phyloP scores from a whole-genome alignment of 371 early-diverging fungal species.

The Zychaea mexicana region DNA sequence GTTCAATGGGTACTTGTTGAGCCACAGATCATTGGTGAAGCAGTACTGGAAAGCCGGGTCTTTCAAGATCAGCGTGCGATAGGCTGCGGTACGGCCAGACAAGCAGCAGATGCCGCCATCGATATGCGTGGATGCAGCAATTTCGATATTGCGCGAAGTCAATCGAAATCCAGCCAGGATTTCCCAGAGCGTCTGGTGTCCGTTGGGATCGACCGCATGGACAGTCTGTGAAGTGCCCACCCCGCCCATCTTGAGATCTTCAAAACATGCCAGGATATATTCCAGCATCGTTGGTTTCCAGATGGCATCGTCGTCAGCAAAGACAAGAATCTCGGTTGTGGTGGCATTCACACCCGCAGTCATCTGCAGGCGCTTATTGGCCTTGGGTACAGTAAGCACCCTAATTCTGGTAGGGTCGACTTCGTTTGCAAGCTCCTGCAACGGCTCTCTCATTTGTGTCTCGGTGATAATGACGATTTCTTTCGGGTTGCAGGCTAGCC shows the following conservation, averaged over 20 bases:
- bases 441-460: constrained; percentile 49
- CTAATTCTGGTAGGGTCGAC: constrained; percentile 50
- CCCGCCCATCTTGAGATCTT: constrained; percentile 72
- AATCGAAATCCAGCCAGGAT: constrained; percentile 70
- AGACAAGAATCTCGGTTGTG: constrained; percentile 65
- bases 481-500: constrained; percentile 65
- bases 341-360: constrained; percentile 68
- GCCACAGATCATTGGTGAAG: constrained; percentile 74
- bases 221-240: constrained; percentile 71
- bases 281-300: constrained; percentile 63
- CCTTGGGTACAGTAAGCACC: constrained; percentile 56
- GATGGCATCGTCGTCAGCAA: constrained; percentile 72
- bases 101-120: constrained; percentile 80
- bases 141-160: constrained; percentile 70
- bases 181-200: constrained; percentile 69
- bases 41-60: constrained; percentile 71
- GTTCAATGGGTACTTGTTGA: constrained; percentile 69
- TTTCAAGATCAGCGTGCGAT: constrained; percentile 70
- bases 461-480: constrained; percentile 65
- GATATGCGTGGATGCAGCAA: constrained; percentile 71
- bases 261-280: constrained; percentile 71
- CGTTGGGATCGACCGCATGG: constrained; percentile 55
- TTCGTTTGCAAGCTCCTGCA: constrained; percentile 53
- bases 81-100: constrained; percentile 73
- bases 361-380: constrained; percentile 74